Evolutionary conservation across 352 stramenopile species (phyloP).

Genomic region (Phytophthora cryptogea): DNA sequence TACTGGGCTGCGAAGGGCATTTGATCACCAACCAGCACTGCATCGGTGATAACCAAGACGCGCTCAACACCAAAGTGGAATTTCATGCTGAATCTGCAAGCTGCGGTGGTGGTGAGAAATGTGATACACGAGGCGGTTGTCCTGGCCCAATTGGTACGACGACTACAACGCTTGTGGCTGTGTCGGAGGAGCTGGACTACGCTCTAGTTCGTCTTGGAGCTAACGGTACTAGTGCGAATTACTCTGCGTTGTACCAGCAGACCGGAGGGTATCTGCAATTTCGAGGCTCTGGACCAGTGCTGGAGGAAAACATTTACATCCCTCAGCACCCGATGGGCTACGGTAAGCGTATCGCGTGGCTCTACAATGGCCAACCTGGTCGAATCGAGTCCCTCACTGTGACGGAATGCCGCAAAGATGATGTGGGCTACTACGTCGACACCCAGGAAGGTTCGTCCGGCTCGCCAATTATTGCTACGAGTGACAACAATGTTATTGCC

Average conservation of each 20-base stretch:
- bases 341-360: conserved; percentile 63
- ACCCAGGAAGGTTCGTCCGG: conserved; percentile 76
- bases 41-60: conserved; percentile 62
- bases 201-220: conserved; percentile 55
- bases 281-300: conserved; percentile 44
- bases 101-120: conserved; percentile 48
- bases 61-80: conserved; percentile 68
- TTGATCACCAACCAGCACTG: conserved; percentile 85
- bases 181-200: conserved; percentile 65
- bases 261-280: conserved; percentile 70
- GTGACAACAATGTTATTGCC: conserved; percentile 70
- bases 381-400: conserved; percentile 42
- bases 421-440: conserved; percentile 78
- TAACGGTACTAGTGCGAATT: conserved; percentile 31
- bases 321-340: conserved; percentile 68
- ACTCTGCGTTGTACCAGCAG: conserved; percentile 30
- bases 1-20: conserved; percentile 78
- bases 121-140: conserved; percentile 49
- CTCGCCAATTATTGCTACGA: conserved; percentile 56
- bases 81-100: conserved; percentile 63
- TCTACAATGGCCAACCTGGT: conserved; percentile 38
- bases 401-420: conserved; percentile 47
- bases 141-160: conserved; percentile 41
- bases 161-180: conserved; percentile 55
- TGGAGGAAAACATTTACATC: conserved; percentile 73